Evolutionary conservation across 257 asterid species (phyloP).

Genomic region (Solanum paucissectum): DNA sequence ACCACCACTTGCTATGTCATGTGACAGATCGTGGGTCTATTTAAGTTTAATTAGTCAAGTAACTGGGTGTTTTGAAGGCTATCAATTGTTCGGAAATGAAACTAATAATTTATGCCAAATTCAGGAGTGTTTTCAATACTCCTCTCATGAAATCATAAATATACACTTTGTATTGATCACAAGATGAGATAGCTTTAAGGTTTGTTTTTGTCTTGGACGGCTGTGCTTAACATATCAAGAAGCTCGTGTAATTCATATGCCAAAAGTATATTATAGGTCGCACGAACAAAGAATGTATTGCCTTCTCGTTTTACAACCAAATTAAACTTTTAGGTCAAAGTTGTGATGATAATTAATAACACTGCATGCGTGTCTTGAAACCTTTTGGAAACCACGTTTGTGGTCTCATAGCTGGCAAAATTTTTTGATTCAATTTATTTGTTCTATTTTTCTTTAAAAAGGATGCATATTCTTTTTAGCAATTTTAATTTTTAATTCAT

Average conservation of each 20-base stretch:
- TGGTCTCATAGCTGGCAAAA: background rate
- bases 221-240: background rate
- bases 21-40: background rate
- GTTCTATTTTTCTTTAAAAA: too few relatives aligned
- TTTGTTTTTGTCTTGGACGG: background rate
- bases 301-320: background rate
- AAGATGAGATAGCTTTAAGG: background rate
- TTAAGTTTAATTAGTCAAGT: background rate
- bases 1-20: too few relatives aligned
- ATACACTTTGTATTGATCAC: background rate
- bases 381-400: background rate
- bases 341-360: background rate
- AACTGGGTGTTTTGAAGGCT: fast-evolving
- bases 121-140: too few relatives aligned
- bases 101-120: too few relatives aligned
- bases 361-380: background rate
- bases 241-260: background rate
- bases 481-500: too few relatives aligned
- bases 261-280: background rate
- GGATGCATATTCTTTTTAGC: too few relatives aligned
- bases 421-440: too few relatives aligned
- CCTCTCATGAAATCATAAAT: background rate
- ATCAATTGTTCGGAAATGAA: too few relatives aligned
- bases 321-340: background rate
- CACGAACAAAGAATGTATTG: constrained; percentile 8